These are phyloP conservation scores for Lagenidium sp. DNA, from an alignment of 352 stramenopile species.

Conservation along the genomic window DNA sequence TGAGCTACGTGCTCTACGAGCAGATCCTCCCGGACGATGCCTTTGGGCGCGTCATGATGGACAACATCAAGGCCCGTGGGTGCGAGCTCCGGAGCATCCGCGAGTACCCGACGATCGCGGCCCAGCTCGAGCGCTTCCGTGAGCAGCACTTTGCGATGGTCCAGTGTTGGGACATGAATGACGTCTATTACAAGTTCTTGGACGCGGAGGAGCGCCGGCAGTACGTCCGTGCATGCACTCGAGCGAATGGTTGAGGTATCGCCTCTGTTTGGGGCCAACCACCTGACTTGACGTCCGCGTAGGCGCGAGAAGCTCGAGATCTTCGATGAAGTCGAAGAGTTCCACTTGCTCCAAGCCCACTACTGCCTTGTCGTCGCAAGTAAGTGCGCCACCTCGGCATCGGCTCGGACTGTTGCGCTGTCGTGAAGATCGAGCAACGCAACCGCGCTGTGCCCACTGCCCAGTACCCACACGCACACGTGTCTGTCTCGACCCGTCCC, in stretches of 20 bases:
- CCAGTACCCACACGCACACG: not conserved
- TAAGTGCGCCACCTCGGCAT: slow-evolving; percentile 5
- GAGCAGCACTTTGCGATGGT: slow-evolving; percentile 51
- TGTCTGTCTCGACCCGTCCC: not conserved
- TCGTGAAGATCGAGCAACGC: not conserved
- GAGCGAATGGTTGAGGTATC: not conserved
- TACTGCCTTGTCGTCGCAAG: slow-evolving; percentile 77
- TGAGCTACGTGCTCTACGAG: slow-evolving; percentile 84
- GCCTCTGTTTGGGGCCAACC: not conserved
- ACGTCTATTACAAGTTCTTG: slow-evolving; percentile 88
- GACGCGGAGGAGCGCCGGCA: slow-evolving; percentile 46
- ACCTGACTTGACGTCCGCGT: too few species aligned
- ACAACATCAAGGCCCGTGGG: slow-evolving; percentile 85
- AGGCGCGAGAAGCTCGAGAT: slow-evolving; percentile 84
- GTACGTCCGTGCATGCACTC: slow-evolving; percentile 22
- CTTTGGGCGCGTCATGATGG: slow-evolving; percentile 88
- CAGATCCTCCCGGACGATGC: slow-evolving; percentile 87
- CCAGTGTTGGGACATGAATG: slow-evolving; percentile 88
- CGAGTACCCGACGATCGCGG: slow-evolving; percentile 64
- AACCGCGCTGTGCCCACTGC: not conserved
- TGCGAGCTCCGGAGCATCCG: slow-evolving; percentile 83
- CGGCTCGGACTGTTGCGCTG: slow-evolving; percentile 11
- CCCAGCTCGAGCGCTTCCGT: slow-evolving; percentile 72
- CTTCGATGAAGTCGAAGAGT: slow-evolving; percentile 91
- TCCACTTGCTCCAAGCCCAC: slow-evolving; percentile 86